phyloP scores from a whole-genome alignment of 2,329 filamentous ascomycete species.

The Fusarium poae region DNA sequence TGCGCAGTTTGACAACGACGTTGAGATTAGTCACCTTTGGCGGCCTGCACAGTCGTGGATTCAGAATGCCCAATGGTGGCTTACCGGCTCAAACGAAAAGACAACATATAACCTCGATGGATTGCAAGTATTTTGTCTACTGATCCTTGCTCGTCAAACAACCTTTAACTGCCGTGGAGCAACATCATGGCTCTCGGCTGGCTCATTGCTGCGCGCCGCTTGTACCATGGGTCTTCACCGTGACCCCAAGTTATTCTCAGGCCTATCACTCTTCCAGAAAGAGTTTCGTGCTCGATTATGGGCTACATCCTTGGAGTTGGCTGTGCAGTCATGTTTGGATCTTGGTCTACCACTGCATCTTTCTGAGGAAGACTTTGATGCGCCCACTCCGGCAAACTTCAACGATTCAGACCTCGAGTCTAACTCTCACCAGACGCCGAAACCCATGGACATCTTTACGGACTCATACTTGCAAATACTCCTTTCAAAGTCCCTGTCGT shows the following conservation, averaged over 20 bases:
- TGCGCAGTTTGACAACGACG: slow-evolving; percentile 27
- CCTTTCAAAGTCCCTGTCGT: slow-evolving; percentile 38
- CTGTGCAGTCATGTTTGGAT: slow-evolving; percentile 44
- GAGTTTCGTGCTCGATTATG: slow-evolving; percentile 45
- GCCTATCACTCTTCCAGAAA: slow-evolving; percentile 36
- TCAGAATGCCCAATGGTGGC: slow-evolving; percentile 49
- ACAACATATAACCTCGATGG: slow-evolving; percentile 46
- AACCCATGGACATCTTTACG: slow-evolving; percentile 30
- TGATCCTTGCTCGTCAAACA: slow-evolving; percentile 44
- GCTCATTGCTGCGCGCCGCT: slow-evolving; percentile 44
- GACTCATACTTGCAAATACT: slow-evolving; percentile 44
- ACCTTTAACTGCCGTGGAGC: slow-evolving; percentile 48
- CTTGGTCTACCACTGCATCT: slow-evolving; percentile 43
- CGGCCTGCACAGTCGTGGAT: slow-evolving; percentile 45
- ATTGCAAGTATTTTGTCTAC: slow-evolving; percentile 44
- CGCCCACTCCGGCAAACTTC: slow-evolving; percentile 40
- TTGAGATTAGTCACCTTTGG: slow-evolving; percentile 27
- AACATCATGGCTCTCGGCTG: slow-evolving; percentile 46
- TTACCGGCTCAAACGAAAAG: slow-evolving; percentile 46
- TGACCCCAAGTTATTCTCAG: slow-evolving; percentile 40
- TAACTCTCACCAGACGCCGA: slow-evolving; percentile 1
- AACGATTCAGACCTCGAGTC: slow-evolving; percentile 43
- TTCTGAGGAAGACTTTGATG: slow-evolving; percentile 38
- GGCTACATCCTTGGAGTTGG: slow-evolving; percentile 45
- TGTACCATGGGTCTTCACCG: slow-evolving; percentile 48